Conservation (phyloP, 2,329 filamentous ascomycete genomes). For the Paraconiothyrium sp. region DNA sequence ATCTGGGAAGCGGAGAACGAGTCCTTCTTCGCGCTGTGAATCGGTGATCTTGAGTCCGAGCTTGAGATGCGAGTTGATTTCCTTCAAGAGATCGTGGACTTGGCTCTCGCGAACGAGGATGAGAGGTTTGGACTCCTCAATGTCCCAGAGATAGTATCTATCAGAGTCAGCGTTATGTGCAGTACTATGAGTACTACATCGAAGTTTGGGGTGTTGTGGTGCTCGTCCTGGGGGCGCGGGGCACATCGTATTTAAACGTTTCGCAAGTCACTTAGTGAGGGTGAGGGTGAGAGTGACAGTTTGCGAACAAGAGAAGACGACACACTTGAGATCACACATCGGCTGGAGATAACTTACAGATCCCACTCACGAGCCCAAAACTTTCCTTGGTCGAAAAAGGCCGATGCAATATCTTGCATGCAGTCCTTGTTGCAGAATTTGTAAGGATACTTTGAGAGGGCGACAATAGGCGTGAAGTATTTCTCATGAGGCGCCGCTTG, state of each 20-base stretch:
- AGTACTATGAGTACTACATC: too few species aligned
- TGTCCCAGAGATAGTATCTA: constrained; percentile 73
- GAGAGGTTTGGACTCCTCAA: constrained; percentile 60
- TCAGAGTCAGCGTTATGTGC: neutral
- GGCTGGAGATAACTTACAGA: constrained; percentile 66
- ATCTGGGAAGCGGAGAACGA: constrained; percentile 70
- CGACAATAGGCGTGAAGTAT: constrained; percentile 54
- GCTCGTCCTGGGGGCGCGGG: too few species aligned
- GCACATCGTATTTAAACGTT: too few species aligned
- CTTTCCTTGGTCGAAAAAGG: constrained; percentile 66
- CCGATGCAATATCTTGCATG: constrained; percentile 60
- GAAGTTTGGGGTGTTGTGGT: too few species aligned
- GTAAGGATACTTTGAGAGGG: constrained; percentile 67
- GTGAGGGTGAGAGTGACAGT: constrained; percentile 18
- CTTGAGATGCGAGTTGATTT: constrained; percentile 69
- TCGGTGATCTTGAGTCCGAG: constrained; percentile 67
- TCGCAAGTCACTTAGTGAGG: neutral
- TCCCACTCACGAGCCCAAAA: constrained; percentile 75
- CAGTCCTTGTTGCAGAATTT: constrained; percentile 63
- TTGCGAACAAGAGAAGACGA: constrained; percentile 26
- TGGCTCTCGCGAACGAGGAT: constrained; percentile 75
- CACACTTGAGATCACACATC: neutral
- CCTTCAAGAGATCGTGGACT: constrained; percentile 69
- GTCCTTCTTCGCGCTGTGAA: constrained; percentile 60
- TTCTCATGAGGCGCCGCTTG: constrained; percentile 40